Evolutionary conservation across 345 rosid species (phyloP), one percentile per base, ranked within the genome.

Genomic region (Streptanthus diversifolius): DNA sequence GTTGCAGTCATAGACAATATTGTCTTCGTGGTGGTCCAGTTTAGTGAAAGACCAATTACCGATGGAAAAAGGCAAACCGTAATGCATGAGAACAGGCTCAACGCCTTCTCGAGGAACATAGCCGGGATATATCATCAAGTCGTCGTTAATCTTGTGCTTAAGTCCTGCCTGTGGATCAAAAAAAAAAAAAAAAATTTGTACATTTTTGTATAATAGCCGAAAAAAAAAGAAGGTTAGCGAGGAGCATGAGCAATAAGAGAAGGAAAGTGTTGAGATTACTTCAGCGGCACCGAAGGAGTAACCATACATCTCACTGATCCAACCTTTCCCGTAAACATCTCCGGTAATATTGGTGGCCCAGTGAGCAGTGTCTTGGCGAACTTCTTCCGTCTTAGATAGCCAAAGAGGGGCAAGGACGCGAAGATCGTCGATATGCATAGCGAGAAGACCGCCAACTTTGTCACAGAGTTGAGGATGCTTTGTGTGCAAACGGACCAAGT

Each of bases 251-350:
- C 35, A 14, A 12, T 1, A 49, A 66, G 48, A 63, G 36, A 59
- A 76, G 67, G 63, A 14, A 53, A 64, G 80, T 12, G 76, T 19
- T 17, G 64, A 64, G 82, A 64, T 70, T 67, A 95, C 99, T 71
- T 95, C 92, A 24, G 99, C 98, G 8, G 99, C 99, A 76, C 99
- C 99, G 78, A 95, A 95, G 40, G 99, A 91, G 85, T 95, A 95
- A 79, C 99, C 99, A 81, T 92, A 91, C 98, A 95, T 95, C 87
- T 95, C 99, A 76, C 98, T 95, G 61, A 95, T 95, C 98, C 98
- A 95, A 67, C 99, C 98, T 82, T 80, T 58, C 8, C 88, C 96
- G 47, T 95, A 95, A 77, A 92, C 88, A 73, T 95, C 99, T n/a
- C 99, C 99, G 8, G 99, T 95, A 70, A 95, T 70, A 66, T 95